Evolutionary conservation across 2,329 filamentous ascomycete genomes (phyloP).

Genomic region (Zymoseptoria pseudotritici): DNA sequence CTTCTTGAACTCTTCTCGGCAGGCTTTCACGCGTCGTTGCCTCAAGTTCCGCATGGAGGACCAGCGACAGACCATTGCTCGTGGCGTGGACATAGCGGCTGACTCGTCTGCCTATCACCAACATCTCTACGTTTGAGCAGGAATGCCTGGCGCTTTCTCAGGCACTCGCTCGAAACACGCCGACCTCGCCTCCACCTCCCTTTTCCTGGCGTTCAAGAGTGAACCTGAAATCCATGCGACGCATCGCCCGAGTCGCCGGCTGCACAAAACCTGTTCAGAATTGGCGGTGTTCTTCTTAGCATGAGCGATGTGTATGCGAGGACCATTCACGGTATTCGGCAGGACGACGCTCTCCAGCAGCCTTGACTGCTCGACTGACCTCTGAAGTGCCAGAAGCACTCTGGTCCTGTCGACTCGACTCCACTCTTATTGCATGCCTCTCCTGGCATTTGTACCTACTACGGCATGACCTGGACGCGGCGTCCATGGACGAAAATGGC

Average conservation of each 20-base stretch:
- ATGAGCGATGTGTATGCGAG: too few species aligned
- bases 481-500: background rate
- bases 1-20: background rate
- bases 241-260: too few species aligned
- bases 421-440: background rate
- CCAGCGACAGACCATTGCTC: background rate
- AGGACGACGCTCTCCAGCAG: background rate
- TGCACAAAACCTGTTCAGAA: too few species aligned
- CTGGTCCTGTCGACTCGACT: background rate
- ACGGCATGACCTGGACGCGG: background rate
- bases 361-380: background rate
- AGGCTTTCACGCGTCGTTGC: background rate
- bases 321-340: background rate
- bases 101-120: background rate
- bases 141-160: too few species aligned
- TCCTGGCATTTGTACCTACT: background rate
- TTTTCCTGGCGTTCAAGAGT: too few species aligned
- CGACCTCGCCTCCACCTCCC: too few species aligned
- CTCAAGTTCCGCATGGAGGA: background rate
- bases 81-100: background rate
- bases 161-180: too few species aligned
- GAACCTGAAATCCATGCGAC: too few species aligned
- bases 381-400: background rate
- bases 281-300: too few species aligned
- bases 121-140: background rate